Conservation (phyloP, 2,329 filamentous ascomycete species). For the Xylariaceae sp. region DNA sequence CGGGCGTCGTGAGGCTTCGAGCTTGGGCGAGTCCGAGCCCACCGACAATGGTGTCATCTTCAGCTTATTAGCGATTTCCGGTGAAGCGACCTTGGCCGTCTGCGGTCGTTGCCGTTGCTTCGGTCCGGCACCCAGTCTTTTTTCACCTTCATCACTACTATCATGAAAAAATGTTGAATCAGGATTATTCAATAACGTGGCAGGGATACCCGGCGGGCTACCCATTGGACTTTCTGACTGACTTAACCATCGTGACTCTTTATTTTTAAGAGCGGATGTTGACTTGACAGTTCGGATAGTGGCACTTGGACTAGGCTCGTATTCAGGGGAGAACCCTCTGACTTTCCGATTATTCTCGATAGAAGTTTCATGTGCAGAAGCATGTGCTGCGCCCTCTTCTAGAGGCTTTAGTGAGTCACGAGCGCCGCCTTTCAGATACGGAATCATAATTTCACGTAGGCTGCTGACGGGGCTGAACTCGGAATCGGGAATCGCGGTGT, state of each 20-base stretch:
- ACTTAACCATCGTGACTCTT: conserved; percentile 26
- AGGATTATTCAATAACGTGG: conserved; percentile 21
- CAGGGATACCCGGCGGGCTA: conserved; percentile 28
- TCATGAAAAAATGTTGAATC: conserved; percentile 49
- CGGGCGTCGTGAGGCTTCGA: conserved; percentile 20
- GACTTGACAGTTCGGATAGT: conserved; percentile 63
- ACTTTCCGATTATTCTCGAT: conserved; percentile 36
- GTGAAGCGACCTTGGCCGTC: conserved; percentile 19
- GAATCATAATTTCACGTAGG: conserved; percentile 80
- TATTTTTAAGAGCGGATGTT: conserved; percentile 36
- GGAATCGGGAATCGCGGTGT: conserved; percentile 33
- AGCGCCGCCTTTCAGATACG: conserved; percentile 54
- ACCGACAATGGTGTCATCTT: neutral
- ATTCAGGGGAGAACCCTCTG: conserved; percentile 69
- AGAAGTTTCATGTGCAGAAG: conserved; percentile 24
- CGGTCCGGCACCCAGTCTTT: neutral
- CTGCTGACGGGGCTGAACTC: conserved; percentile 69
- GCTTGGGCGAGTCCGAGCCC: conserved; percentile 10
- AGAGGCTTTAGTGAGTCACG: conserved; percentile 19
- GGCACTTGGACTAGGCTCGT: conserved; percentile 67
- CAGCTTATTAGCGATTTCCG: neutral
- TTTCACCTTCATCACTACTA: conserved; percentile 46
- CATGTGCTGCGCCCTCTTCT: conserved; percentile 25
- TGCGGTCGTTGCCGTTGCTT: conserved; percentile 16
- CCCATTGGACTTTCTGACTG: conserved; percentile 26